Evolutionary conservation across 208 protist genomes (phyloP).

Genomic region (Porcisia hertigi): DNA sequence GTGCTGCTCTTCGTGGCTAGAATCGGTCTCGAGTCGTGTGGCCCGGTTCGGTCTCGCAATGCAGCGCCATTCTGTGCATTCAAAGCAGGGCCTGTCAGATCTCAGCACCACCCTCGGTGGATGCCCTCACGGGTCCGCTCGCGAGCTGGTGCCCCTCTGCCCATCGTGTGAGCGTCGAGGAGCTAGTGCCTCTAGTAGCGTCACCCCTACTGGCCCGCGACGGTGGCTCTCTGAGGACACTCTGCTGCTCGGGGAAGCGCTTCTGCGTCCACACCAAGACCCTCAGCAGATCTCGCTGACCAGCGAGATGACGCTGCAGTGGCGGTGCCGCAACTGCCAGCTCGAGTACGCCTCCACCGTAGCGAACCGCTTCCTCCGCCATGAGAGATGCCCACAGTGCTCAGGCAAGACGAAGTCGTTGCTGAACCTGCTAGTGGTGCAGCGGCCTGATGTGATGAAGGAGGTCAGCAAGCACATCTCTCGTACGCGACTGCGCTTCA

Average conservation of each 20-base stretch:
- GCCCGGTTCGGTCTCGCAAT: slow-evolving; percentile 28
- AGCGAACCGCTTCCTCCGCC: slow-evolving; percentile 50
- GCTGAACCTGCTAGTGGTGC: slow-evolving; percentile 64
- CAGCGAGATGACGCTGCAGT: slow-evolving; percentile 51
- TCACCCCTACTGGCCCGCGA: background rate
- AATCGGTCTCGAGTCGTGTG: slow-evolving; percentile 59
- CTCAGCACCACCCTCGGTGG: background rate
- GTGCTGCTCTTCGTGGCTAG: slow-evolving; percentile 58
- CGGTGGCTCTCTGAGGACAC: slow-evolving; percentile 52
- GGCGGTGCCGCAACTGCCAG: slow-evolving; percentile 66
- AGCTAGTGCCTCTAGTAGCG: background rate
- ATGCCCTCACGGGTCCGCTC: background rate
- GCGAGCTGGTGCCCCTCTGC: slow-evolving; percentile 40
- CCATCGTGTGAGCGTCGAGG: slow-evolving; percentile 62
- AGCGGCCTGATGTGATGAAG: slow-evolving; percentile 71
- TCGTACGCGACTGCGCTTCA: slow-evolving; percentile 35
- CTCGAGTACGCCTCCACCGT: slow-evolving; percentile 58
- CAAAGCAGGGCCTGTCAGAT: background rate
- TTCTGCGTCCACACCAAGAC: slow-evolving; percentile 58
- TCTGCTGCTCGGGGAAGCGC: slow-evolving; percentile 53
- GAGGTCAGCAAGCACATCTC: slow-evolving; percentile 64
- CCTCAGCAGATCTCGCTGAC: slow-evolving; percentile 46
- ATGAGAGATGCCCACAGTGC: slow-evolving; percentile 78
- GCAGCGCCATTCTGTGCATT: background rate
- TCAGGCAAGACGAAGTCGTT: slow-evolving; percentile 39